Base-by-base conservation (phyloP, 139 green algal genomes). In the Deuterostichococcus epilithicus region DNA sequence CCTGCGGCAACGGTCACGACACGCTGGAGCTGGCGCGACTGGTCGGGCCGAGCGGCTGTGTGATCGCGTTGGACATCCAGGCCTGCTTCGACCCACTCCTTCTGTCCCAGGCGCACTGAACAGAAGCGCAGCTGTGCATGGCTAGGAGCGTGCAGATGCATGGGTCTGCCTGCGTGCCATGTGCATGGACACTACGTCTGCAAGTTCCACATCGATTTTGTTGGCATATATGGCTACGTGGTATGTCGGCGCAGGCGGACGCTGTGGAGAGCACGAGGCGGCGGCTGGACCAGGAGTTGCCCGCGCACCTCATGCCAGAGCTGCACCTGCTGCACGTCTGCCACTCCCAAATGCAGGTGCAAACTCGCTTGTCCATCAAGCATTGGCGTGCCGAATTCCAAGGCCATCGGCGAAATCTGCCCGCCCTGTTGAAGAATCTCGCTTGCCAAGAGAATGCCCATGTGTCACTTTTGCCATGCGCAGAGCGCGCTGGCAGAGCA, bases 1-100 rank as follows among this genome's bases (percentile, higher is more conserved):
- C 87, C 1, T 84, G 76, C 67, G 90, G 90, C 33, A 92, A 92
- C 65, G 90, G 90, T 33, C 73, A 89, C 33, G 89, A 94, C 76
- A 90, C 85, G 0, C 45, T 91, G 2, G 88, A 77, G 65, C 79
- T 94, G 25, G 84, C 85, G 1, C 72, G 82, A 13, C 33, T 68
- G 5, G 84, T 94, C 13, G 90, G 90, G 0, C 75, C 70, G 3
- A 36, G 0, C 1, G 90, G 90, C 10, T 35, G 38, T 0, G 70
- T 94, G 13, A 76, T 80, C 74, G 88, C 72, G 0, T 82, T 93
- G 76, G 90, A 94, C 65, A 70, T 92, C 2, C 86, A 94, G 84
- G 78, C 88, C 45, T 8, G 36, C 42, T 71, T 38, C 30, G 6
- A 30, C 15, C 26, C 1, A 72, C 60, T 59, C 28, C 39, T 36